phyloP scores from a whole-genome alignment of 305 asterid species.

The Solanum hybrid region DNA sequence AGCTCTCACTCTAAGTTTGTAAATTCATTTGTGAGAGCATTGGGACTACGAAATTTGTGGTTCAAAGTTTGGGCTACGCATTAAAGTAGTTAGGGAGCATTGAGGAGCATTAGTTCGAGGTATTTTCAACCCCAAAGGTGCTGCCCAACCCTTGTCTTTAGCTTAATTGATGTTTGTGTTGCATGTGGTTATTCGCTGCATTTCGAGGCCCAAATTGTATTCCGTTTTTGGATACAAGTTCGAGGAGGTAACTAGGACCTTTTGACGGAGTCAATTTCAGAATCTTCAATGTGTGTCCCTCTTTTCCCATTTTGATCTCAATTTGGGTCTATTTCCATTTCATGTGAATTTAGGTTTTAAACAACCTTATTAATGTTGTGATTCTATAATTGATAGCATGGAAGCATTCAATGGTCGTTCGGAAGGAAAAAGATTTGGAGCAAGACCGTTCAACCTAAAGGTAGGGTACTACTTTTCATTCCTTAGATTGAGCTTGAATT shows the following conservation, averaged over 20 bases:
- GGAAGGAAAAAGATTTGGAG: background rate
- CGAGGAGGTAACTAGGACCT: background rate
- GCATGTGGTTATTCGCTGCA: background rate
- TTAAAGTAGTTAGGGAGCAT: background rate
- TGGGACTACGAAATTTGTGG: background rate
- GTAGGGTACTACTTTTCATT: background rate
- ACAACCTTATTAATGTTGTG: background rate
- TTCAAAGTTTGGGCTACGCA: background rate
- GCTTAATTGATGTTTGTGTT: background rate
- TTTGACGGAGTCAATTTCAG: background rate
- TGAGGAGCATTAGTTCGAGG: background rate
- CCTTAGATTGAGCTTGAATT: background rate
- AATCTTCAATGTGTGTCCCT: background rate
- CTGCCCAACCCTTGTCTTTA: background rate
- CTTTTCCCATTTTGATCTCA: background rate
- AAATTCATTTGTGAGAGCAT: background rate
- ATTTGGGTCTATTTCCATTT: background rate
- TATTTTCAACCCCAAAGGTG: background rate
- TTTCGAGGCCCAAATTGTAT: background rate
- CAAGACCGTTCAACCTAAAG: background rate
- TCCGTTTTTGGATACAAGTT: background rate
- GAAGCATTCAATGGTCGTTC: background rate
- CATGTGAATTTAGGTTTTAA: background rate
- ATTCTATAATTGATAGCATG: background rate
- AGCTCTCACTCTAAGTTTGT: background rate